phyloP scores from a whole-genome alignment of 805 yeast species.

The Candida glaebosa region DNA sequence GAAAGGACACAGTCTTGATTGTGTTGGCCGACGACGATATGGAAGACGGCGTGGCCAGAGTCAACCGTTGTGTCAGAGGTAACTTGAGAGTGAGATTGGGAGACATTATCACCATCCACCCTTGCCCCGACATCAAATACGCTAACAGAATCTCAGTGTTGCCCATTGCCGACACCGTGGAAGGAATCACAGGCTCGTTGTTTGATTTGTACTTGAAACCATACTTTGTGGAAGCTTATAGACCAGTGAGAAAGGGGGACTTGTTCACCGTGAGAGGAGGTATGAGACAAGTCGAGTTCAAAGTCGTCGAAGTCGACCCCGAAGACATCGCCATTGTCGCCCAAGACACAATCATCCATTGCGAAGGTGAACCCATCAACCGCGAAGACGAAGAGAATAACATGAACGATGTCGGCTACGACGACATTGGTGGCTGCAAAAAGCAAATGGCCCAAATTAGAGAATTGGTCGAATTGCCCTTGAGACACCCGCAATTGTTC shows the following conservation, averaged over 20 bases:
- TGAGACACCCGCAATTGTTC: constrained; percentile 97
- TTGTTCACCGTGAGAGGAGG: constrained; percentile 96
- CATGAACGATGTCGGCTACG: constrained; percentile 96
- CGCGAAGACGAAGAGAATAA: constrained; percentile 98
- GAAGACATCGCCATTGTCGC: constrained; percentile 97
- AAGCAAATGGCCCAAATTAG: constrained; percentile 99
- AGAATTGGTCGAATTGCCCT: constrained; percentile 96
- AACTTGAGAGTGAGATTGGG: constrained; percentile 92
- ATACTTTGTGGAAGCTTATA: constrained; percentile 96
- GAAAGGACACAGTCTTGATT: constrained; percentile 94
- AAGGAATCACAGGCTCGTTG: constrained; percentile 93
- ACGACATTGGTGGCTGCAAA: constrained; percentile 98
- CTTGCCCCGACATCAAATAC: constrained; percentile 97
- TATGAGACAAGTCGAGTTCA: constrained; percentile 98
- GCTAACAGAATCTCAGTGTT: constrained; percentile 91
- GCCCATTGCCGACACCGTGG: constrained; percentile 97
- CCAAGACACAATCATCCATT: constrained; percentile 96
- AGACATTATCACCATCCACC: constrained; percentile 85
- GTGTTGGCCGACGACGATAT: constrained; percentile 95
- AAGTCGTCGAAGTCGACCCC: constrained; percentile 97
- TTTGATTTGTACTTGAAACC: constrained; percentile 97
- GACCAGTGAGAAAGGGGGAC: constrained; percentile 98
- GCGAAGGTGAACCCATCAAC: constrained; percentile 98
- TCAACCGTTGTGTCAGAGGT: constrained; percentile 94
- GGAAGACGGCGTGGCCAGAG: constrained; percentile 91